Conservation (phyloP, 106 monocot genomes). For the Platanthera zijinensis region DNA sequence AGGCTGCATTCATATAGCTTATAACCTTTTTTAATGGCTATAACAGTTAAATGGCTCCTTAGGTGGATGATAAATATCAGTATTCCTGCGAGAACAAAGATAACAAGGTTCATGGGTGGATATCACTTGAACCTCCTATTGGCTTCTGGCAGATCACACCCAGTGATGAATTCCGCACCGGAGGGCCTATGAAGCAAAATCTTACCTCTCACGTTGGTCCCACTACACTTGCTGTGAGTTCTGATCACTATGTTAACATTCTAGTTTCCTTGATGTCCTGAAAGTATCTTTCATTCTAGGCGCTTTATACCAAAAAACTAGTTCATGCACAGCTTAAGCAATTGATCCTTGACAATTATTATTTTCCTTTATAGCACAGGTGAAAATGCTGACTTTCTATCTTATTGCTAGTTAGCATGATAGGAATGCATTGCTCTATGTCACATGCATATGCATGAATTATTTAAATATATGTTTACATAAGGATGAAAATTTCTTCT, state of each 20-base stretch:
- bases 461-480: no score
- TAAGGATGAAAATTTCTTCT: no score
- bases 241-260: neutral
- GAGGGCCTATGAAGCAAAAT: slow-evolving; percentile 72
- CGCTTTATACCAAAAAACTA: no score
- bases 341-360: no score
- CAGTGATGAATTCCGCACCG: slow-evolving; percentile 81
- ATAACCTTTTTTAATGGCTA: neutral
- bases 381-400: no score
- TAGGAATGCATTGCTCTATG: no score
- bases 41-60: neutral
- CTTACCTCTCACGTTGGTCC: slow-evolving; percentile 89
- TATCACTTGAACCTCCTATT: slow-evolving; percentile 60
- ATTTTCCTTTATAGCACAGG: no score
- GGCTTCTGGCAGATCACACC: slow-evolving; percentile 96
- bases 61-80: slow-evolving; percentile 99
- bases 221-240: slow-evolving; percentile 74
- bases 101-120: slow-evolving; percentile 90
- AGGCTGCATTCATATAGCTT: neutral
- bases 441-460: no score
- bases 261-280: no score
- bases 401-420: no score
- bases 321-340: no score
- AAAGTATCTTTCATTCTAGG: no score
- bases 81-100: slow-evolving; percentile 78